Base-by-base conservation (phyloP, 345 rosid species). In the Cardiospermum halicacabum region DNA sequence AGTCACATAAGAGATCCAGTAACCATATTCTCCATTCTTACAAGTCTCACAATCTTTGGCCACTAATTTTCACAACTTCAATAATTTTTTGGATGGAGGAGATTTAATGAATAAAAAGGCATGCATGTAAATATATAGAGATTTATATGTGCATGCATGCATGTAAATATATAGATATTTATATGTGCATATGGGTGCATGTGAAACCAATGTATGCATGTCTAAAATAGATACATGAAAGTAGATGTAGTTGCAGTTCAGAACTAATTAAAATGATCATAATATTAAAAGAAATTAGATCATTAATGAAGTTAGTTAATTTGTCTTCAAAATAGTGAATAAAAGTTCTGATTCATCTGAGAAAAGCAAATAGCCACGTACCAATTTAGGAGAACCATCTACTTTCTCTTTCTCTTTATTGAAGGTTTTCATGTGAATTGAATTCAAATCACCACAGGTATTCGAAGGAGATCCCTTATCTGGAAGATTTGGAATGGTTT, bases 311-410 rank as follows among this genome's bases (percentile, higher is more conserved):
- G n/a, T n/a, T n/a, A n/a, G n/a, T n/a, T n/a, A n/a, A n/a, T n/a
- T n/a, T n/a, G n/a, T n/a, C n/a, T n/a, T n/a, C n/a, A n/a, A n/a
- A n/a, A n/a, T n/a, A n/a, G n/a, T n/a, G n/a, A n/a, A 47, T 18
- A 51, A 4, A 51, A 19, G 34, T 47, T 28, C 30, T 10, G 32
- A 53, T n/a, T 24, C n/a, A 24, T 51, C 34, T 64, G 4, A 21
- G 16, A 64, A 37, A 8, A 31, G 26, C 37, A 60, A 69, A 28
- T 56, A 42, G 73, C 22, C 36, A 69, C 19, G 11, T 77, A 89
- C 98, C 89, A 67, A 83, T 59, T 72, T 80, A 64, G 7, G 56
- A 68, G 69, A 76, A 58, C 72, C 77, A 45, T 74, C 77, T 53
- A 80, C 55, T 50, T n/a, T 67, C 77, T 56, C 22, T 56, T 61